These are phyloP conservation scores for Picea sitchensis DNA, from an alignment of 75 land plant genomes.

Conservation along the genomic window DNA sequence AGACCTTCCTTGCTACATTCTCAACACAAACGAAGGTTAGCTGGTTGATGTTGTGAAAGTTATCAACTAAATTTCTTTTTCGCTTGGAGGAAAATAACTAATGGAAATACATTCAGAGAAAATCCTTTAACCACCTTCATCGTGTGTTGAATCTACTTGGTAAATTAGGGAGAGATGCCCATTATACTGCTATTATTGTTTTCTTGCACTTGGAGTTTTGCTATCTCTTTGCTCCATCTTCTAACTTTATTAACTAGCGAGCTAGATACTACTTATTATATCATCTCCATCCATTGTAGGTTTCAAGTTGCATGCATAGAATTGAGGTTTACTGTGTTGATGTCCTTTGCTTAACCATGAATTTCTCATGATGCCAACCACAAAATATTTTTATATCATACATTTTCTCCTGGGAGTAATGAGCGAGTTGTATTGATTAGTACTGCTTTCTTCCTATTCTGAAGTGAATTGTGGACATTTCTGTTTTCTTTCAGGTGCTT, in stretches of 20 bases:
- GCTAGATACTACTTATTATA: not conserved
- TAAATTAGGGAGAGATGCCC: not conserved
- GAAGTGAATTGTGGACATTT: not conserved
- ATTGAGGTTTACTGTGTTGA: not conserved
- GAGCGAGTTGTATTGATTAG: not conserved
- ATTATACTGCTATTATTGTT: not conserved
- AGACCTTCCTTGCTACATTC: too few relatives aligned
- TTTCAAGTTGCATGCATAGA: not conserved
- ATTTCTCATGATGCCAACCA: not conserved
- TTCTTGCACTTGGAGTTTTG: not conserved
- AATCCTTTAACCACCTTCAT: too few relatives aligned
- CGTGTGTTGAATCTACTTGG: too few relatives aligned
- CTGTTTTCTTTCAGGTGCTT: slow-evolving; percentile 36
- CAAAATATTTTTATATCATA: not conserved
- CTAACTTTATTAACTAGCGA: not conserved
- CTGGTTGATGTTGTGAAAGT: too few relatives aligned
- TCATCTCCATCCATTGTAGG: not conserved
- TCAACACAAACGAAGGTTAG: too few relatives aligned
- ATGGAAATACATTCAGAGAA: too few relatives aligned
- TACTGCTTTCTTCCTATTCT: not conserved
- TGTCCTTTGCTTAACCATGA: not conserved
- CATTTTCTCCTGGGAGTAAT: not conserved
- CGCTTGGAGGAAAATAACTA: too few relatives aligned
- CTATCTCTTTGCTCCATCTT: too few relatives aligned
- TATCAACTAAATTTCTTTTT: too few relatives aligned